A percentile compares a stretch with the other conserved stretches of the same genome.
These are phyloP conservation scores for Litchi chinensis DNA, from an alignment of 345 rosid species.

Conservation along the genomic window DNA sequence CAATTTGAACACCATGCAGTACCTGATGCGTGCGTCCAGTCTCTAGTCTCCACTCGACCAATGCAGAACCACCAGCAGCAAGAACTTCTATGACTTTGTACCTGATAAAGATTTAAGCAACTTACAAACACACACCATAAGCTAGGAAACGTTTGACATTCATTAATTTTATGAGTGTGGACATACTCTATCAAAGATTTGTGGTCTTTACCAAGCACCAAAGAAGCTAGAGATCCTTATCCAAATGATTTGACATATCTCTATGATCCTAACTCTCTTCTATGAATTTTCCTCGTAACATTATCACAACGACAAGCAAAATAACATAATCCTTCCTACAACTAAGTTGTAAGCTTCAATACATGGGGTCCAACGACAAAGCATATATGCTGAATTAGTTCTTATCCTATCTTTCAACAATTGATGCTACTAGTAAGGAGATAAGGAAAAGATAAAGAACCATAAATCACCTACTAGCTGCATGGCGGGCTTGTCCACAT, in stretches of 20 bases:
- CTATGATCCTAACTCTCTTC: neutral
- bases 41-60: conserved; percentile 97
- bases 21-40: conserved; percentile 99
- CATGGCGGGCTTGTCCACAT: conserved; percentile 70
- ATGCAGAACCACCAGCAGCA: conserved; percentile 74
- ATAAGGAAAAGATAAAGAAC: conserved; percentile 12
- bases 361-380: neutral
- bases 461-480: conserved; percentile 95
- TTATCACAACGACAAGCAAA: neutral
- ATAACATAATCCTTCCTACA: neutral
- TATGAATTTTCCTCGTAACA: neutral
- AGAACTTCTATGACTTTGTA: conserved; percentile 81
- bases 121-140: conserved; percentile 7
- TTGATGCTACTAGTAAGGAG: neutral
- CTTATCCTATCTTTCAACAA: neutral
- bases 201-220: neutral
- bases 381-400: neutral
- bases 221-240: neutral
- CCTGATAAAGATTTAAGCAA: conserved; percentile 46
- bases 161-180: conserved; percentile 1
- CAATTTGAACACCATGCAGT: conserved; percentile 15
- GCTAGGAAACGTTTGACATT: neutral
- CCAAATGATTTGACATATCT: neutral
- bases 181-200: neutral
- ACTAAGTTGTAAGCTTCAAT: neutral